Base-by-base conservation (phyloP, 345 rosid species). In the Pistacia atlantica region DNA sequence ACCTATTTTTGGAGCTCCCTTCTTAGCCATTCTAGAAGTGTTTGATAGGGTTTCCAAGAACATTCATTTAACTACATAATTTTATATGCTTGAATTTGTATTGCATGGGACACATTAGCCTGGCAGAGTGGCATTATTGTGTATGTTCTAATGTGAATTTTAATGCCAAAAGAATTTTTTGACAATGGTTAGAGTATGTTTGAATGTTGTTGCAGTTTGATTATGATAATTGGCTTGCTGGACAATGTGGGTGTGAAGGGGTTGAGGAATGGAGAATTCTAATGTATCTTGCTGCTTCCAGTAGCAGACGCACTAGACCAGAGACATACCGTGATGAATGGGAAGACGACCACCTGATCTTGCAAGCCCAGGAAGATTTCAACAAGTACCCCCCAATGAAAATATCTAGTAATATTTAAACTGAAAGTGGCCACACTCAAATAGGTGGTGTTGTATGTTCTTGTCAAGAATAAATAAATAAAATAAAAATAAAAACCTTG, bases 141-240 rank as follows among this genome's bases (percentile, higher is more conserved):
- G 46, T 42, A 42, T 42, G 8, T 42, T 49, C 45, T 63, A 33
- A 49, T 62, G 45, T 31, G 33, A 12, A 38, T 25, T 59, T 38
- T 51, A 28, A 12, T 28, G 10, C 9, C 9, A 42, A 42, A 42
- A 42, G 2, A 25, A 14, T 9, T 62, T 73, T 4, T 51, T 51
- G 55, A 3, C 67, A 73, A 46, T 1, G 16, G 11, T 46, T 54
- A 5, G 4, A 35, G 14, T 20, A 12, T 14, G 11, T 54, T 14
- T 35, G 8, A 18, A 12, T 20, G 49, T 33, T 25, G 61, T 71
- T 76, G 69, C 85, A 92, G 95, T 82, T 82, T 69, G 90, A 89
- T 46, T 89, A 90, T 72, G 73, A 76, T 56, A 59, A 84, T 74
- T 90, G 95, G 97, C 86, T 91, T 48, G 93, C 89, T 45, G 85